A percentile compares a stretch with the other conserved stretches of the same genome.
Evolutionary conservation across 805 yeast genomes (phyloP).

Genomic region (Candida argentea): DNA sequence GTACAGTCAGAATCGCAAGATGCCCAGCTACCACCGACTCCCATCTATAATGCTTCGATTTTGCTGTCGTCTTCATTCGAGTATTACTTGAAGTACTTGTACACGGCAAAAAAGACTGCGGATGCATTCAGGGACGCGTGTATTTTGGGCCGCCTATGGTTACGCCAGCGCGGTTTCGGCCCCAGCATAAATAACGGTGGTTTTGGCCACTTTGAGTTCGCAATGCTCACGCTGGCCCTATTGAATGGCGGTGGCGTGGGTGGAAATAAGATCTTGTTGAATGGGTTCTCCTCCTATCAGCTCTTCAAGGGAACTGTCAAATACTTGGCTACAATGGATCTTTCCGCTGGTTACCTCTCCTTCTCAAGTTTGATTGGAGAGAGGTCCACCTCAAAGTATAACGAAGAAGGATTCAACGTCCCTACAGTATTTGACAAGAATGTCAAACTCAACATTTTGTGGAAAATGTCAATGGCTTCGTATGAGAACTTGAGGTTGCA

Average conservation of each 20-base stretch:
- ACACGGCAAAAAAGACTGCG: constrained; percentile 64
- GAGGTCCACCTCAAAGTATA: constrained; percentile 30
- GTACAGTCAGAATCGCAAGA: constrained; percentile 37
- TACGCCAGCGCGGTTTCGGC: constrained; percentile 73
- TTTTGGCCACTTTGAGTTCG: constrained; percentile 88
- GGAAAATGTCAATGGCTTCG: constrained; percentile 68
- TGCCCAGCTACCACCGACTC: constrained; percentile 60
- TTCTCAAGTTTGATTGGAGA: constrained; percentile 50
- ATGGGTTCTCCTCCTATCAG: constrained; percentile 90
- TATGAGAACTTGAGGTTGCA: constrained; percentile 51
- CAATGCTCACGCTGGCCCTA: constrained; percentile 68
- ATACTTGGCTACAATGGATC: constrained; percentile 73
- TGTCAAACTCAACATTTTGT: constrained; percentile 67
- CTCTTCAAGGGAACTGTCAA: constrained; percentile 81
- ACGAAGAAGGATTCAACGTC: constrained; percentile 49
- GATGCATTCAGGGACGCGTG: constrained; percentile 84
- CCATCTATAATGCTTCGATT: constrained; percentile 76
- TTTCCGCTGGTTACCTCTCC: constrained; percentile 55
- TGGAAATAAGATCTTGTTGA: constrained; percentile 68
- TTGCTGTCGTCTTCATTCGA: constrained; percentile 60
- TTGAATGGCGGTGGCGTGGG: constrained; percentile 72
- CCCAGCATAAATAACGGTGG: constrained; percentile 62
- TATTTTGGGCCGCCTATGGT: constrained; percentile 80
- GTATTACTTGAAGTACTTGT: constrained; percentile 63
- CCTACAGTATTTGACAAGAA: constrained; percentile 72